Evolutionary conservation across 2,329 filamentous ascomycete species (phyloP).

Genomic region (Scortechinia acanthostroma): DNA sequence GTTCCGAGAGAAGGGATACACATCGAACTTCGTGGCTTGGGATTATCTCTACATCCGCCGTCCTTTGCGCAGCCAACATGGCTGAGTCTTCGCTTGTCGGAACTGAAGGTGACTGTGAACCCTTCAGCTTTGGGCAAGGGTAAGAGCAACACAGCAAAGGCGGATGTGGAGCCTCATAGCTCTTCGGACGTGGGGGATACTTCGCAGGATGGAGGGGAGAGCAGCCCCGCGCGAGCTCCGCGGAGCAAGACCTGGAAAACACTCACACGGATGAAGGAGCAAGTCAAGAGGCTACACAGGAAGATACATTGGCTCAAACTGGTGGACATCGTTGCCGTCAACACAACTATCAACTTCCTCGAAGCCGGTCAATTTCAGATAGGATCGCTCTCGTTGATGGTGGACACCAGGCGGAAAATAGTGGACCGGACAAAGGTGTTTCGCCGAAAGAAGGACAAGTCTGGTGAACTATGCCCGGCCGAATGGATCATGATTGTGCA

Average conservation of each 20-base stretch:
- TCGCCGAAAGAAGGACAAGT: slow-evolving; percentile 49
- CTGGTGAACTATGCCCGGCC: slow-evolving; percentile 41
- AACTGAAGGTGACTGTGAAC: slow-evolving; percentile 60
- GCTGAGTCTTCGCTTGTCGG: slow-evolving; percentile 61
- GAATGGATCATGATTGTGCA: slow-evolving; percentile 66
- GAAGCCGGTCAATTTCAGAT: slow-evolving; percentile 62
- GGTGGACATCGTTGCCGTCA: slow-evolving; percentile 59
- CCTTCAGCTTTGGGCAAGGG: slow-evolving; percentile 35
- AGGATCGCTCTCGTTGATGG: slow-evolving; percentile 54
- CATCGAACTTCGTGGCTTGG: slow-evolving; percentile 61
- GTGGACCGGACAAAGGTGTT: slow-evolving; percentile 65
- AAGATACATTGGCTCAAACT: slow-evolving; percentile 62
- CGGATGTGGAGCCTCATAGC: neutral
- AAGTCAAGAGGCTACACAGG: slow-evolving; percentile 59
- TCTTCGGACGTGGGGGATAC: slow-evolving; percentile 1
- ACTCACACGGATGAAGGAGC: slow-evolving; percentile 54
- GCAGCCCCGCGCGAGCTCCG: slow-evolving; percentile 4
- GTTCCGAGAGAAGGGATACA: slow-evolving; percentile 61
- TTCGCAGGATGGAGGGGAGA: too few relatives aligned
- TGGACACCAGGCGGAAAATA: slow-evolving; percentile 65
- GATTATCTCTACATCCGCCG: slow-evolving; percentile 60
- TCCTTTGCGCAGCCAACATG: slow-evolving; percentile 72
- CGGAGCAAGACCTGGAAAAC: slow-evolving; percentile 54
- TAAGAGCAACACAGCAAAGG: slow-evolving; percentile 3
- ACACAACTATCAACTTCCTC: slow-evolving; percentile 48